Evolutionary conservation across 2,329 filamentous ascomycete species (phyloP), one percentile per base, ranked within the genome.

Genomic region (Fragosphaeria purpurea): DNA sequence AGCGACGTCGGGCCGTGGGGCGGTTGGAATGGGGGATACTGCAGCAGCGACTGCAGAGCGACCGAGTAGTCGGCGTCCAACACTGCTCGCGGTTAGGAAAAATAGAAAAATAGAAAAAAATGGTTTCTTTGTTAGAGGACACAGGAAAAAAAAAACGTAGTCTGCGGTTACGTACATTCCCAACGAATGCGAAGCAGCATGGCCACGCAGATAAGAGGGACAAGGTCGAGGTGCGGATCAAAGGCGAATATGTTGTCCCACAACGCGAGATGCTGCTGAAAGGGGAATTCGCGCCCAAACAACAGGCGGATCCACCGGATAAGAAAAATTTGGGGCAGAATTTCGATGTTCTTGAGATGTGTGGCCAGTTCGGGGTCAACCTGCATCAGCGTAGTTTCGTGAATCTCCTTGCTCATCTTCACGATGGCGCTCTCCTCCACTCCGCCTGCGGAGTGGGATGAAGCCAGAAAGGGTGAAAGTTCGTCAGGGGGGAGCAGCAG

Each of bases 231-330:
- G 1, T 79, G 76, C 7, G 91, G 77, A 59, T 95, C 90, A 60
- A 94, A 81, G 2, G 90, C 86, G 63, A 98, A 94, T 1, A 98
- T 73, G 7, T 83, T 78, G 67, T 98, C 93, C 93, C 93, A 98
- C 50, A 98, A 76, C 30, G 80, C 72, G 39, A 98, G 76, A 41
- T 90, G 77, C 55, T 95, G 82, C 49, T 90, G 81, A 54, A 97
- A 94, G 0, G 88, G 81, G 59, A 96, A 97, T 64, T 98, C 93
- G 57, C 93, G 80, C 46, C 91, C 90, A 62, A 97, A 97, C 0
- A 98, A 70, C 1, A 98, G 78, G 33, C 93, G 82, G 52, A 97
- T 86, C 93, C 93, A 98, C 51, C 93, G 88, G 56, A 97, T 94
- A 31, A 97, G 71, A 62, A 97, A 98, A 47, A 98, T 91, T 60